A percentile compares a stretch with the other conserved stretches of the same genome.
phyloP scores from a whole-genome alignment of 2,329 filamentous ascomycete species.

The Talaromyces sp. region DNA sequence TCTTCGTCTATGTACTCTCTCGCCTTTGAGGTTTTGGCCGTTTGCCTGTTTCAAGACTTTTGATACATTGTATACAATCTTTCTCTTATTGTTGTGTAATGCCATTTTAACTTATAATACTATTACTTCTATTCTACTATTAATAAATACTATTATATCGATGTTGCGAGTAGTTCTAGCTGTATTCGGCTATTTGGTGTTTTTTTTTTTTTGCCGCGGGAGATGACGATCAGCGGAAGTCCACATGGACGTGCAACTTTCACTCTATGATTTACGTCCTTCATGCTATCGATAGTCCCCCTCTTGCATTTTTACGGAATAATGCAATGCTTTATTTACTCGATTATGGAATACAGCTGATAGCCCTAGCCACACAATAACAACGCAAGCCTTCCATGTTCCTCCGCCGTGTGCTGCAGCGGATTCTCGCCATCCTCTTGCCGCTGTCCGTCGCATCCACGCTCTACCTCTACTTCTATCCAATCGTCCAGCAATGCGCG shows the following conservation, averaged over 20 bases:
- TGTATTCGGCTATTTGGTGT: background rate
- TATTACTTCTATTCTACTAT: background rate
- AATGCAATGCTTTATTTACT: background rate
- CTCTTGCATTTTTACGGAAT: background rate
- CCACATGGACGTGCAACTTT: background rate
- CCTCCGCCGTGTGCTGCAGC: constrained; percentile 42
- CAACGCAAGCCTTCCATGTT: constrained; percentile 37
- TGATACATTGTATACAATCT: background rate
- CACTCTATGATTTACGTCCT: background rate
- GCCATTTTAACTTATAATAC: background rate
- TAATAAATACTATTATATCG: background rate
- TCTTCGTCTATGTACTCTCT: background rate
- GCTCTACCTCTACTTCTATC: constrained; percentile 82
- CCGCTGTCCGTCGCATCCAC: constrained; percentile 67
- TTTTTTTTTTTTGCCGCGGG: background rate
- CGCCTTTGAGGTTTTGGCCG: background rate
- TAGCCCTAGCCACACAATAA: background rate
- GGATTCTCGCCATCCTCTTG: constrained; percentile 47
- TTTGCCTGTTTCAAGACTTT: background rate
- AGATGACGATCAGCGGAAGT: background rate
- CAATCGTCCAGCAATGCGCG: constrained; percentile 70
- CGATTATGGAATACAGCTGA: background rate
- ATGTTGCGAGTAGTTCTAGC: background rate
- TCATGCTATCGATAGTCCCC: background rate
- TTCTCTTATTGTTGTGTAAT: background rate